A percentile compares a stretch with the other conserved stretches of the same genome.
Conservation (phyloP, 129 eudicot species). For the Glebionis coronaria region DNA sequence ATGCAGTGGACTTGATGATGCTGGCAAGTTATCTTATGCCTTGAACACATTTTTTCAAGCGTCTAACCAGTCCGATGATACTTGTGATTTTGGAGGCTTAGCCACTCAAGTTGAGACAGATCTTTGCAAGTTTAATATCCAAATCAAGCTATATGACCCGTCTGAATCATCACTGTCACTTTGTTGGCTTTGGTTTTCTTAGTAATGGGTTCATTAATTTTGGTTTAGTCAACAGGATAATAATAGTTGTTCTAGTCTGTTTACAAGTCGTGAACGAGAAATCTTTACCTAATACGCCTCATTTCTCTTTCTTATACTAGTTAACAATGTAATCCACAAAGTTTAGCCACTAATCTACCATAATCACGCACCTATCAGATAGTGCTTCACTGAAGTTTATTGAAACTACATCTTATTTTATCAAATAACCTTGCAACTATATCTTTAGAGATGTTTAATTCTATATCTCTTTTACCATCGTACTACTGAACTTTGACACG, state of each 20-base stretch:
- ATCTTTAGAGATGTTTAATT: too few species aligned
- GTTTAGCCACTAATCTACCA: too few species aligned
- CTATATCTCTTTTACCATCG: too few species aligned
- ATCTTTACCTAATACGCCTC: too few species aligned
- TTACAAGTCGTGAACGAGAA: too few species aligned
- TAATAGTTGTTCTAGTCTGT: neutral
- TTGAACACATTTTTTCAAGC: constrained; percentile 52
- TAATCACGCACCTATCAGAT: too few species aligned
- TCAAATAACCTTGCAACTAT: too few species aligned
- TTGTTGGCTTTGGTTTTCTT: constrained; percentile 9
- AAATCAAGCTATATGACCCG: constrained; percentile 16
- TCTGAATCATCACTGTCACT: constrained; percentile 3
- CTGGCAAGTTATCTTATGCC: constrained; percentile 47
- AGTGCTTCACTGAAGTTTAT: too few species aligned
- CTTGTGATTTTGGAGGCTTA: constrained; percentile 54
- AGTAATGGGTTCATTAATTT: constrained; percentile 9
- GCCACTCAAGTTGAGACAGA: constrained; percentile 31
- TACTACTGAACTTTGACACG: too few species aligned
- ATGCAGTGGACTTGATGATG: constrained; percentile 24
- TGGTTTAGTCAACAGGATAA: constrained; percentile 5
- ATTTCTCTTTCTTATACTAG: too few species aligned
- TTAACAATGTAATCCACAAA: too few species aligned
- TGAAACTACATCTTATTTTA: too few species aligned
- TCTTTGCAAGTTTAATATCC: constrained; percentile 36
- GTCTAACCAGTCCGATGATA: constrained; percentile 36